A percentile compares a stretch with the other conserved stretches of the same genome.
These are phyloP conservation scores for Xylariomycetidae sp. DNA, from an alignment of 2,329 filamentous ascomycete species.

Conservation along the genomic window DNA sequence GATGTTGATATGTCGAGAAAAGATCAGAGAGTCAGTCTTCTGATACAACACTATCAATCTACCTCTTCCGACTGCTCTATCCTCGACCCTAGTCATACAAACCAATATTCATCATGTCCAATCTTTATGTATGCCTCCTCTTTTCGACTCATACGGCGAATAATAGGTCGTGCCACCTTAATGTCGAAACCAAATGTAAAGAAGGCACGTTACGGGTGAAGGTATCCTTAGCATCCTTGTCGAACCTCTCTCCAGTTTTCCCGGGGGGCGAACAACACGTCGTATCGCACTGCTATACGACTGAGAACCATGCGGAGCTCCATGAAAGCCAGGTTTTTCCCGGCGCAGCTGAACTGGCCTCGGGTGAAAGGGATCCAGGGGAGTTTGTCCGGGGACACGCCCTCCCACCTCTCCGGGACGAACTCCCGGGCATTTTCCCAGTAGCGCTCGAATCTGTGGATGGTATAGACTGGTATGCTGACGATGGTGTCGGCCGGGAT, in stretches of 20 bases:
- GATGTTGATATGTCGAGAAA: too few relatives aligned
- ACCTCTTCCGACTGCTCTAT: too few relatives aligned
- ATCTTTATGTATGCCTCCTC: too few relatives aligned
- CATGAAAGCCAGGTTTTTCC: conserved; percentile 18
- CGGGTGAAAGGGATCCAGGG: conserved; percentile 18
- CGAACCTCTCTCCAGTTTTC: not conserved
- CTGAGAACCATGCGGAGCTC: conserved; percentile 1
- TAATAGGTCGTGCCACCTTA: too few relatives aligned
- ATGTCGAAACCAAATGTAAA: too few relatives aligned
- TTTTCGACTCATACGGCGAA: too few relatives aligned
- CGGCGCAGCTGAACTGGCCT: conserved; percentile 15
- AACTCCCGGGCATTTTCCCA: conserved; percentile 13
- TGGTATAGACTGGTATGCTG: conserved; percentile 15
- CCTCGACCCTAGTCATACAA: too few relatives aligned
- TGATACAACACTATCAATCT: too few relatives aligned
- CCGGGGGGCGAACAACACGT: not conserved
- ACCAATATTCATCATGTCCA: too few relatives aligned
- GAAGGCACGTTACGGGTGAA: too few relatives aligned
- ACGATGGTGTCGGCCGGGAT: conserved; percentile 29
- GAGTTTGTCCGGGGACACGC: conserved; percentile 16
- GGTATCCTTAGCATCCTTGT: not conserved
- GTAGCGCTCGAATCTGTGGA: conserved; percentile 21
- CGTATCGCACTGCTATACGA: not conserved
- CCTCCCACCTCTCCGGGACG: conserved; percentile 20
- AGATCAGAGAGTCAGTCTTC: too few relatives aligned